phyloP scores from a whole-genome alignment of 371 early-diverging fungal genomes.

The Rhizopus microsporus region DNA sequence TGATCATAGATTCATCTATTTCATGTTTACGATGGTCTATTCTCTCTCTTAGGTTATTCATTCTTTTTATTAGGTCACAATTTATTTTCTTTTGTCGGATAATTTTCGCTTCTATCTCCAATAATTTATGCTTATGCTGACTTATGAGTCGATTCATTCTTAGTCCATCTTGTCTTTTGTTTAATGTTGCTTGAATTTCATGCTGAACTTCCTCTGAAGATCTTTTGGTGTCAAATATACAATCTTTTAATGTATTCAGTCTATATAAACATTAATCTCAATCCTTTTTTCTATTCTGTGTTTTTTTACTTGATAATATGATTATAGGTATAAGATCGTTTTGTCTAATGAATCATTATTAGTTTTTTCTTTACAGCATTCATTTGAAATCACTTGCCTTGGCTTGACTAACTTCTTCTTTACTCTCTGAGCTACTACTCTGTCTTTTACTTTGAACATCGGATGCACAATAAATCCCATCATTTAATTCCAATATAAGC shows the following conservation, averaged over 20 bases:
- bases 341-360: slow-evolving; percentile 22
- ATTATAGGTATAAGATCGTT: slow-evolving; percentile 57
- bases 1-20: slow-evolving; percentile 24
- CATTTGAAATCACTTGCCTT: slow-evolving; percentile 19
- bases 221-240: slow-evolving; percentile 58
- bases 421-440: slow-evolving; percentile 17
- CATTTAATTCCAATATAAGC: slow-evolving; percentile 51
- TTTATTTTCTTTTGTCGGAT: slow-evolving; percentile 22
- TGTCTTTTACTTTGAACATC: slow-evolving; percentile 40
- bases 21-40: slow-evolving; percentile 15
- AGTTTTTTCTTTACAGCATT: slow-evolving; percentile 21
- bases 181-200: slow-evolving; percentile 43
- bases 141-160: slow-evolving; percentile 40
- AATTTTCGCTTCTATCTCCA: slow-evolving; percentile 17
- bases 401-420: slow-evolving; percentile 8
- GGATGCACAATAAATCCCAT: slow-evolving; percentile 60
- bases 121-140: slow-evolving; percentile 11
- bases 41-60: slow-evolving; percentile 4
- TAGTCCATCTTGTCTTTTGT: slow-evolving; percentile 41
- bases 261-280: slow-evolving; percentile 8
- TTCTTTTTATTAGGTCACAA: slow-evolving; percentile 1
- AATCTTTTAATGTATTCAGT: slow-evolving; percentile 56
- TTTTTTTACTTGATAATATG: slow-evolving; percentile 44
- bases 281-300: background rate
- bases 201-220: slow-evolving; percentile 52